Evolutionary conservation across 164 flowering plant genomes (phyloP), one percentile per base, ranked within the genome.

Genomic region (Echeveria elegans): DNA sequence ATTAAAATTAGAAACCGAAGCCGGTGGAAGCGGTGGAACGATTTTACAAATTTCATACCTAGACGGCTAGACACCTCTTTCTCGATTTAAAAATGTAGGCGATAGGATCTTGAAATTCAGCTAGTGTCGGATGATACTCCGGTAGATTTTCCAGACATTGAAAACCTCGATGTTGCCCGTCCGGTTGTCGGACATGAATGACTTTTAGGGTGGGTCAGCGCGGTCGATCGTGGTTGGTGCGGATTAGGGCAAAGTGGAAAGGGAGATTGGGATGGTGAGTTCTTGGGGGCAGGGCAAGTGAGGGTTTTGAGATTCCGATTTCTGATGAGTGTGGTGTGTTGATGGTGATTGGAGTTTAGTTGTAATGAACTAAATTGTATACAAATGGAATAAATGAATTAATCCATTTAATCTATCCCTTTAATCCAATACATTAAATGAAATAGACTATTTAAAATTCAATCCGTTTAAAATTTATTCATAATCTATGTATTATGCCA

Each of bases 21-120:
- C 72, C 0, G 89, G 77, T 0, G 88, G 82, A 0, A 95, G 77
- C 0, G 99, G 99, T 19, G 99, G 99, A 0, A 95, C 81, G 79
- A 95, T 95, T 78, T 95, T 95, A 80, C 99, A 95, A 82, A 95
- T 95, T 43, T 97, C 99, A 65, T 76, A 95, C 36, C 75, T 72
- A 26, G 97, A 83, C 23, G 99, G n/a, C n/a, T n/a, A n/a, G n/a
- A n/a, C n/a, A n/a, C 99, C 59, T 95, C 97, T 36, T 88, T 85
- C 72, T 95, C 99, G 82, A 95, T 90, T 81, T 95, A 72, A 87
- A 85, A 81, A 95, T 95, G 88, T 92, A 95, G 10, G 97, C 71
- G 63, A 95, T 92, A 59, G 99, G 99, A 85, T 95, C 99, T 76
- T 89, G 86, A 69, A 95, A 95, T 79, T 95, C 99, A 1, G 83